Evolutionary conservation across 768 basidiomycete species (phyloP), one percentile per base, ranked within the genome.

Genomic region (Cystobasidium tubakii): DNA sequence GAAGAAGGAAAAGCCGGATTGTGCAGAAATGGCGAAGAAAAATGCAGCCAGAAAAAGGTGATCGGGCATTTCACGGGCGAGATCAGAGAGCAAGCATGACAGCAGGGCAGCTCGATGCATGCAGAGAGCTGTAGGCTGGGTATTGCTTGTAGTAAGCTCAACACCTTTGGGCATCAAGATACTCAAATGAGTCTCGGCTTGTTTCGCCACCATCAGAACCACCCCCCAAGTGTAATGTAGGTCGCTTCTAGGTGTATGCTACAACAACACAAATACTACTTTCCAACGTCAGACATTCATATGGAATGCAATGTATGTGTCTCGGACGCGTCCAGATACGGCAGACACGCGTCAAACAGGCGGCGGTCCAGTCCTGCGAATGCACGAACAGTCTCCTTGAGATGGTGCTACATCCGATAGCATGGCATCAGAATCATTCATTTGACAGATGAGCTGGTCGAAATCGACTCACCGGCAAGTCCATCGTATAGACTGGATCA

Each of bases 401-500:
- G 34, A 34, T 67, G 66, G 13, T 67, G 12, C 66, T 67, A 43
- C 21, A 25, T 27, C 3, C 12, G 33, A 10, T 3, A 25, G 10
- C 21, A 27, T 7, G 12, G 25, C 21, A n/a, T 25, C 33, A 34
- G 62, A 21, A 9, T 25, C 3, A n/a, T n/a, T n/a, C n/a, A n/a
- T n/a, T n/a, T n/a, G n/a, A n/a, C 29, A 55, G 54, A 6, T 23
- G 54, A 31, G 6, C 6, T n/a, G 7, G 23, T 23, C 7, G 7
- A 31, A 4, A 57, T 25, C 19, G 54, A 33, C 50, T 31, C 29
- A 62, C 72, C 2, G 62, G 31, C 12, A 75, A 6, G 36, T 75
- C 54, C 27, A 75, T 29, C 9, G 39, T 73, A 39, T 62, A 73
- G 17, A 74, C 25, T 23, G 71, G 53, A 62, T 75, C 74, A 3